These are phyloP conservation scores for Cnidoscolus chayamansa DNA, from an alignment of 441 rosid genomes.

Conservation along the genomic window DNA sequence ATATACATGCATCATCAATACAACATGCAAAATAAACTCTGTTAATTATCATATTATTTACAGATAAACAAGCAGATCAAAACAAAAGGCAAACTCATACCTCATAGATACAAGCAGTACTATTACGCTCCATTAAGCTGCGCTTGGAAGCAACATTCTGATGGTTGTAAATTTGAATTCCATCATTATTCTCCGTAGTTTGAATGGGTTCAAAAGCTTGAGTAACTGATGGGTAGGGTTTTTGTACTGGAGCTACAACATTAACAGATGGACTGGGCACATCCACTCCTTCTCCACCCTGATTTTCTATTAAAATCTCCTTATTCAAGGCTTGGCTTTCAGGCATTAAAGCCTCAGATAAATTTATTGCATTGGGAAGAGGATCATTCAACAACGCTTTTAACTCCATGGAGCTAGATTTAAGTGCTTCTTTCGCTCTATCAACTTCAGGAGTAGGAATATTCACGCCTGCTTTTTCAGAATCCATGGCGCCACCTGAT, in stretches of 20 bases:
- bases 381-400: slow-evolving; percentile 42
- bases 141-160: slow-evolving; percentile 29
- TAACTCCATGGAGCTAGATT: slow-evolving; percentile 39
- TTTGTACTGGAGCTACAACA: slow-evolving; percentile 19
- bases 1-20: background rate
- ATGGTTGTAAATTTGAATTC: slow-evolving; percentile 20
- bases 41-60: background rate
- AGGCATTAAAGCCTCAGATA: slow-evolving; percentile 29
- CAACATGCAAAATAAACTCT: background rate
- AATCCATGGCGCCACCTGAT: slow-evolving; percentile 22
- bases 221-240: slow-evolving; percentile 6
- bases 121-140: slow-evolving; percentile 49
- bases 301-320: slow-evolving; percentile 13
- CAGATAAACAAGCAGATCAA: background rate
- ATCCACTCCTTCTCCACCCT: slow-evolving; percentile 2
- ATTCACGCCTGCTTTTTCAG: slow-evolving; percentile 18
- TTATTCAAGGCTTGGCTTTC: slow-evolving; percentile 6
- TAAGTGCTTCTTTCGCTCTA: slow-evolving; percentile 38
- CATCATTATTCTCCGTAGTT: slow-evolving; percentile 18
- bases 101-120: slow-evolving; percentile 44
- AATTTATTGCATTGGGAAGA: slow-evolving; percentile 40
- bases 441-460: slow-evolving; percentile 30
- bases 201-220: slow-evolving; percentile 13
- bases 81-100: slow-evolving; percentile 27
- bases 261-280: slow-evolving; percentile 11